Percentiles rank a stretch among this genome's conserved stretches.
These are phyloP conservation scores for Trametes coccinea DNA, from an alignment of 768 basidiomycete genomes.

Conservation along the genomic window DNA sequence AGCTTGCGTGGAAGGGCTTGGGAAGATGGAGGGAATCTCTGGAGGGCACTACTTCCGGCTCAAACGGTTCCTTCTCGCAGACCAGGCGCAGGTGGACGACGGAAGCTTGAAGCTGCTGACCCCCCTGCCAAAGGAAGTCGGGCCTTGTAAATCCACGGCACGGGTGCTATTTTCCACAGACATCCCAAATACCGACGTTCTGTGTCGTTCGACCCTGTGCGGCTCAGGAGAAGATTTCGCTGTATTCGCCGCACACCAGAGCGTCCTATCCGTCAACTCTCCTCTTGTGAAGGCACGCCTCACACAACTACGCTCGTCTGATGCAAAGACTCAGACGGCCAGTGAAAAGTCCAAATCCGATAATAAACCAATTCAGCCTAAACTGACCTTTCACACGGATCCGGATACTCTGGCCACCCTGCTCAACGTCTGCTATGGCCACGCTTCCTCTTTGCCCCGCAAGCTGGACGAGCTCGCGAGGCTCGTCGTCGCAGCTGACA, in stretches of 20 bases:
- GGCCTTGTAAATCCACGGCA: neutral
- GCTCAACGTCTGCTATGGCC: neutral
- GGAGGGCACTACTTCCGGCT: conserved; percentile 12
- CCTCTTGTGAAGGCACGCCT: conserved; percentile 28
- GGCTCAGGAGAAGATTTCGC: conserved; percentile 34
- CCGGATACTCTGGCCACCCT: neutral
- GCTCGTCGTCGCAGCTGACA: neutral
- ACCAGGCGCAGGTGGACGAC: too few relatives aligned
- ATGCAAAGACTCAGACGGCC: too few relatives aligned
- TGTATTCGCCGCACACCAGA: conserved; percentile 35
- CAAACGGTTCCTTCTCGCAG: neutral
- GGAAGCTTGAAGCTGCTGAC: neutral
- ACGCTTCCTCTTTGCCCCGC: neutral
- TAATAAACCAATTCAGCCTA: neutral
- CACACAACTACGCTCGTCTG: neutral
- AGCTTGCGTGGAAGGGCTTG: neutral
- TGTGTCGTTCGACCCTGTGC: conserved; percentile 52
- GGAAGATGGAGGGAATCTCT: conserved; percentile 9
- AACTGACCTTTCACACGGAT: neutral
- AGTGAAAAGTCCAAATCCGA: too few relatives aligned
- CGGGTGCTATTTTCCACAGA: neutral
- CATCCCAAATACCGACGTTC: conserved; percentile 39
- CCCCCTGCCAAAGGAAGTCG: neutral
- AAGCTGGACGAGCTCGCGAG: neutral
- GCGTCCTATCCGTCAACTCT: conserved; percentile 36